Evolutionary conservation across 805 yeast species (phyloP), one percentile per base, ranked within the genome.

Genomic region (Starmerella floris): DNA sequence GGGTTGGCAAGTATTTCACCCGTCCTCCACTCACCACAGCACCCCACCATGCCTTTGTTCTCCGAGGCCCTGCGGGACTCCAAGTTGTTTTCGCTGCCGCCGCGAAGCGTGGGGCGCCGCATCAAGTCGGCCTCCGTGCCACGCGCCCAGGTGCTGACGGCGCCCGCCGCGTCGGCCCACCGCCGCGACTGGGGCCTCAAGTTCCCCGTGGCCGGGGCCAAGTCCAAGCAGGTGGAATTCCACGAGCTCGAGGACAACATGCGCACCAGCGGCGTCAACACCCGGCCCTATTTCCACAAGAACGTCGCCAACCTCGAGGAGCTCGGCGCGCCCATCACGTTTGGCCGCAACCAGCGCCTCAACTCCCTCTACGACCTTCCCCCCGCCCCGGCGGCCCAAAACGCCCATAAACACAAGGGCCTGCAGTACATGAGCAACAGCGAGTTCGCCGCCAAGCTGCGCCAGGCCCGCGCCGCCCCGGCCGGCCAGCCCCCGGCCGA

Each of bases 131-230:
- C 22, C 23, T 39, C 43, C 25, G 54, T 52, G 23, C 64, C 64
- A 2, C 37, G 41, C 16, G 45, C 52, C 32, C 64, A 61, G 49
- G 56, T 53, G 2, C 46, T 61, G 15, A 48, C 41, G 15, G 55
- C 64, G 10, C 58, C 63, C 5, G 45, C 59, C 10, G 53, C 63
- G 3, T 55, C 61, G 2, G 56, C 56, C 37, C 50, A 52, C 49
- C 55, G 63, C 25, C 50, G 55, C n/a, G 51, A 61, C 51, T 61
- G 63, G 62, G 64, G 64, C n/a, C 55, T 61, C 28, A 61, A 61
- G 48, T 42, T 43, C 45, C 48, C 50, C 35, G 52, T 46, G 2
- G 41, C 55, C 23, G 54, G 51, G 36, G 58, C 60, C 30, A 44
- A 47, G 30, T 42, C 58, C 2, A 47, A 51, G 13, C 46, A 50